Conservation (phyloP, 2,329 filamentous ascomycete species). For the Beauveria pseudobassiana region DNA sequence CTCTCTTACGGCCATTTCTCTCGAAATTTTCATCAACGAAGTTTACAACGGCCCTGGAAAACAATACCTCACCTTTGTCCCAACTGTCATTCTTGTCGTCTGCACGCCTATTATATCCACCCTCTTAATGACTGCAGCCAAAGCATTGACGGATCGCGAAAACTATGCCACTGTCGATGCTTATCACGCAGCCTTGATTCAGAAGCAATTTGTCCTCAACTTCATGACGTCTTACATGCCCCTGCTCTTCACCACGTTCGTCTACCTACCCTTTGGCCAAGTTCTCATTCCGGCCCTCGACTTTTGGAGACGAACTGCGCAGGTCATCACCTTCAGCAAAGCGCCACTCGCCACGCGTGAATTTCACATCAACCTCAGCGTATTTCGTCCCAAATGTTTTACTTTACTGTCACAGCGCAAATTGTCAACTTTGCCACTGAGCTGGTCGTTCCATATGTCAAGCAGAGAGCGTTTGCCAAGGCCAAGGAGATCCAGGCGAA, state of each 20-base stretch:
- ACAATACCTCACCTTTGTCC: slow-evolving; percentile 74
- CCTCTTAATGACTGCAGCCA: slow-evolving; percentile 69
- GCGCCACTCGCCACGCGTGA: slow-evolving; percentile 57
- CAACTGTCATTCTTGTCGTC: slow-evolving; percentile 78
- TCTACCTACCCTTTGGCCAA: slow-evolving; percentile 87
- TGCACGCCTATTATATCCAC: slow-evolving; percentile 71
- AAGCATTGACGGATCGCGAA: slow-evolving; percentile 70
- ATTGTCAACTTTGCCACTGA: slow-evolving; percentile 83
- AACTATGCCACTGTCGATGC: slow-evolving; percentile 86
- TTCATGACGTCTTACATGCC: slow-evolving; percentile 94
- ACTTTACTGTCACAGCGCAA: slow-evolving; percentile 91
- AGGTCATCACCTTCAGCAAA: slow-evolving; percentile 67
- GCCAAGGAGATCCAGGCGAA: slow-evolving; percentile 67
- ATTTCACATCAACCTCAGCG: slow-evolving; percentile 77
- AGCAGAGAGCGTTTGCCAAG: slow-evolving; percentile 69
- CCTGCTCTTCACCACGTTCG: slow-evolving; percentile 85
- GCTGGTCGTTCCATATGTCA: slow-evolving; percentile 75
- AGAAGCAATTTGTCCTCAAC: slow-evolving; percentile 92
- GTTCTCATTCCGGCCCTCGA: slow-evolving; percentile 80
- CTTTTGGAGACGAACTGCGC: slow-evolving; percentile 67
- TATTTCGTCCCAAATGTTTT: slow-evolving; percentile 86
- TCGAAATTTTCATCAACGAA: slow-evolving; percentile 94
- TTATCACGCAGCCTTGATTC: slow-evolving; percentile 75
- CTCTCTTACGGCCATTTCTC: slow-evolving; percentile 79
- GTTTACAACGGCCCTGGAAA: slow-evolving; percentile 88